Evolutionary conservation across 139 green algal species (phyloP), one percentile per base, ranked within the genome.

Genomic region (Chlorella sp.): DNA sequence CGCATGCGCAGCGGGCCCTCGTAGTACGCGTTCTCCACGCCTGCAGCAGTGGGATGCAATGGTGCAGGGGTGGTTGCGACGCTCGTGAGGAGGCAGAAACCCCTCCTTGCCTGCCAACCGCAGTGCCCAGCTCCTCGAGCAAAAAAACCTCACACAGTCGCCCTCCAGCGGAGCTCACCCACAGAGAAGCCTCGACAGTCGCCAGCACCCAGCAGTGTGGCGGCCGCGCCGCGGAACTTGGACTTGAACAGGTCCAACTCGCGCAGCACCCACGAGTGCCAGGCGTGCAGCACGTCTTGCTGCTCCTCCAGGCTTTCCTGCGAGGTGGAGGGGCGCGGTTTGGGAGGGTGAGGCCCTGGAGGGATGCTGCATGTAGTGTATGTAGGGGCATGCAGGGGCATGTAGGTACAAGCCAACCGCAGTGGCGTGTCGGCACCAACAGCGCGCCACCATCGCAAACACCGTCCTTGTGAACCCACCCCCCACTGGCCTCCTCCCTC

Each of bases 181-280:
- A 86, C 34, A 5, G 78, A 80, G 55, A 92, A 87, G 44, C 88
- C 87, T 7, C 78, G 60, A 2, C n/a, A 51, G 84, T 96, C 91
- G 20, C 93, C 94, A 11, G 82, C 83, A 23, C 87, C 89, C 83
- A 96, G 75, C 60, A 96, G 47, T 9, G 85, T 92, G n/a, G 83
- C 87, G 0, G 83, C 85, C 0, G 89, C 88, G 7, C 76, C 81
- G 44, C 80, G 51, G 88, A 95, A 96, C 63, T 91, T 90, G 55
- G 85, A 85, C 89, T 96, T 96, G 90, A 96, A 96, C 57, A 78
- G 78, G 18, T 81, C 73, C 60, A 96, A 85, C 60, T 88, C 73
- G 51, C 78, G 78, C 15, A 83, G 39, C 74, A 93, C 67, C 18
- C 74, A 91, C 47, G 78, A 84, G 62, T 97, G 88, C 91, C 93